Base-by-base conservation (phyloP, 352 stramenopile genomes). In the Phytophthora crassamura region DNA sequence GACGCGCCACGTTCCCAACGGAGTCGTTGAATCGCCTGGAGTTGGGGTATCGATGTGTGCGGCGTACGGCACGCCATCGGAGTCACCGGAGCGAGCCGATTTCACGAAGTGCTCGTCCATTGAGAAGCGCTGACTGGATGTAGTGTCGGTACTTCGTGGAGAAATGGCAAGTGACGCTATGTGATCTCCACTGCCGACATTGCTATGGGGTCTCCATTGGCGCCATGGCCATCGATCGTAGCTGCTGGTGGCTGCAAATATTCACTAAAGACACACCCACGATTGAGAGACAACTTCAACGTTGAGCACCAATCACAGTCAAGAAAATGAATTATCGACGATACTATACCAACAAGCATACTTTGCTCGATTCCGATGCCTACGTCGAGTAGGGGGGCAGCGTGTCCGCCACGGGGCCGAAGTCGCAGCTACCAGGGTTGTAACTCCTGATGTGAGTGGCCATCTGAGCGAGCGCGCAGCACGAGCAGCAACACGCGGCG, bases 371-470 rank as follows among this genome's bases (percentile, higher is more conserved):
- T 52, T 41, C 47, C 11, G 10, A 30, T 15, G 15, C 20, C 57
- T 72, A 72, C 38, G 53, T 14, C 5, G 42, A 32, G 62, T 82
- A 86, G 25, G 72, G 48, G 40, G 75, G 75, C 34, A 86, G 54
- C 15, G 57, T 73, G 30, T 78, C 61, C 14, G 59, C 42, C 40
- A 61, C 59, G 18, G 64, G 33, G 43, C 56, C 25, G 34, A 85
- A 84, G 42, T 71, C 58, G 38, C 77, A 86, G 34, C 39, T 69
- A 5, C 74, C 74, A 10, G 75, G 75, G 4, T 30, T 77, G 73
- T 89, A 87, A 34, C 75, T 87, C 63, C 85, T 84, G 35, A 80
- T 47, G 67, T 89, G 80, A 3, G 77, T 82, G 6, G 80, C 80
- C 25, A 87, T 78, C 66, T 89, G 80, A 4, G 80, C 74, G 12